Base-by-base conservation (phyloP, 352 stramenopile genomes). In the Pythium chondricola region DNA sequence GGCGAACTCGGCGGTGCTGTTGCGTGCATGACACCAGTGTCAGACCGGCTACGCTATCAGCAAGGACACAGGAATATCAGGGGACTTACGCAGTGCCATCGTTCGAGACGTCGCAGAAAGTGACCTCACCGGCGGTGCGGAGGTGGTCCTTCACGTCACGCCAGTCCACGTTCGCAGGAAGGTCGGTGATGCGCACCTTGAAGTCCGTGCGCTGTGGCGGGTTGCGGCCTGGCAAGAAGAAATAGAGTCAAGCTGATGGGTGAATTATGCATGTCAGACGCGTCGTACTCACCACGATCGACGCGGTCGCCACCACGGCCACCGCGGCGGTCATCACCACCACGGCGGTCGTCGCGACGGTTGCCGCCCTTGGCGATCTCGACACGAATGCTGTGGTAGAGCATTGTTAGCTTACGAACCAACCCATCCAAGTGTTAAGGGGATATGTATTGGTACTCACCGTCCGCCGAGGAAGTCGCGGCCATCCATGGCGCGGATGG, bases 61-160 rank as follows among this genome's bases (percentile, higher is more conserved):
- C n/a, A n/a, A n/a, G n/a, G n/a, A n/a, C n/a, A n/a, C n/a, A n/a
- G n/a, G n/a, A n/a, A 39, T 6, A 16, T 11, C 10, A 6, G 9
- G 14, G 2, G 17, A 83, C 81, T 52, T 79, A 92, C 83, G 80
- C 83, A 32, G 81, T 88, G 61, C 79, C 80, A 57, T 92, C 81
- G 22, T 62, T 66, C 62, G 92, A 72, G 13, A 93, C 75, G 52
- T 93, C 81, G 55, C 80, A 92, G 69, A 85, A 92, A 10, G 80
- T 90, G 14, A 93, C 83, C 53, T 93, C 83, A 39, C 83, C 83
- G 49, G 74, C 83, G 27, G 73, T 84, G 58, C 80, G 83, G 16
- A 93, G 57, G 53, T 88, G 88, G 59, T 92, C 80, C 76, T 93
- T 93, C 6, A 93, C 78, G 24, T 93, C 85, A 38, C 80, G 83